phyloP scores from a whole-genome alignment of 2,329 filamentous ascomycete species.

The Tolypocladium paradoxum region DNA sequence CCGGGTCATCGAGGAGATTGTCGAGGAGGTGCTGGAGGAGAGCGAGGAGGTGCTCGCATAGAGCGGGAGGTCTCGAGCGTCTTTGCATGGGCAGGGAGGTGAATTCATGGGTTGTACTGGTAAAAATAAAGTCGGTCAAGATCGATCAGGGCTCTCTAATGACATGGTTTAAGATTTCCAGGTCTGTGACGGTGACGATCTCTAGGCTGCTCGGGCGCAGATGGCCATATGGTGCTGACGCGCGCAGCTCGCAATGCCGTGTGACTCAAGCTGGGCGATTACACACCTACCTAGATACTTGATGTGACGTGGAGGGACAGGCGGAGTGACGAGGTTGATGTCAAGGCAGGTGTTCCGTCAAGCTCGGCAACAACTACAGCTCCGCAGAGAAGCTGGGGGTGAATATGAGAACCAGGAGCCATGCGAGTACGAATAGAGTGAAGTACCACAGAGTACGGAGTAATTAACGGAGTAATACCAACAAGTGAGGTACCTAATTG shows the following conservation, averaged over 20 bases:
- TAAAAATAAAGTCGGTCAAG: slow-evolving; percentile 20
- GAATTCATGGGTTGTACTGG: slow-evolving; percentile 20
- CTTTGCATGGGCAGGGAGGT: slow-evolving; percentile 15
- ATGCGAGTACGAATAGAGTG: no score
- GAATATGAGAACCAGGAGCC: background rate
- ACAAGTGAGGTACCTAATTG: no score
- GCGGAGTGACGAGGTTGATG: background rate
- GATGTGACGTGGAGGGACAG: no score
- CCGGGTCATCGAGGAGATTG: slow-evolving; percentile 76
- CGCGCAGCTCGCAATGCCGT: no score
- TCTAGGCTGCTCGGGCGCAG: background rate
- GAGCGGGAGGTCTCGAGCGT: slow-evolving; percentile 2
- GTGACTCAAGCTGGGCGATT: background rate
- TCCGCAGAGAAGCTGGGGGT: no score
- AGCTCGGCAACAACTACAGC: no score
- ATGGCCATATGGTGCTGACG: no score
- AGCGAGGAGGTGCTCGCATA: slow-evolving; percentile 61
- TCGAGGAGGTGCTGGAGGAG: slow-evolving; percentile 76
- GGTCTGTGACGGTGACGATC: background rate
- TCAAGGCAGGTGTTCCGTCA: no score
- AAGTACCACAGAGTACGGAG: no score
- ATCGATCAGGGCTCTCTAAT: slow-evolving; percentile 16
- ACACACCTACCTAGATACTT: no score
- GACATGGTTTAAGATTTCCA: background rate
- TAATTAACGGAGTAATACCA: background rate